Conservation (phyloP, 352 stramenopile genomes). For the Thalassiosira mediterranea region DNA sequence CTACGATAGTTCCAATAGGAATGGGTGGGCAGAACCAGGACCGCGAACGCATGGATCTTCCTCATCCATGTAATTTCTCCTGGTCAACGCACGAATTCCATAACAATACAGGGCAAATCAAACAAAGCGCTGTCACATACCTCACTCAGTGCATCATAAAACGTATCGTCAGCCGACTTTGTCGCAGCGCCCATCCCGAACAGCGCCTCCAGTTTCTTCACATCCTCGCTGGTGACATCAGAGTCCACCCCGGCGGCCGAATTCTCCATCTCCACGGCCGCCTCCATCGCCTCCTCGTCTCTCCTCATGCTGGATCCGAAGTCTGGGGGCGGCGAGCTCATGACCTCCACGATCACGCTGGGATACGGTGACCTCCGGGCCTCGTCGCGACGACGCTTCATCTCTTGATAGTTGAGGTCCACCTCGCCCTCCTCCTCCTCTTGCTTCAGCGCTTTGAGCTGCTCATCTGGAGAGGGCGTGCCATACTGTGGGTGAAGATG, state of each 20-base stretch:
- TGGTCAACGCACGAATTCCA: no score
- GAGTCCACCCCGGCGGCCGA: slow-evolving; percentile 17
- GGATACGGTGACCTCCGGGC: slow-evolving; percentile 76
- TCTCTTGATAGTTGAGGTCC: slow-evolving; percentile 72
- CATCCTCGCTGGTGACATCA: slow-evolving; percentile 60
- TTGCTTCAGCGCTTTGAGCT: slow-evolving; percentile 61
- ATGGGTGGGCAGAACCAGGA: no score
- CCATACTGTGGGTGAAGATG: slow-evolving; percentile 79
- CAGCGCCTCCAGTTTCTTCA: slow-evolving; percentile 69
- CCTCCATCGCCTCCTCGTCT: slow-evolving; percentile 6
- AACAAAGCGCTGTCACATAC: slow-evolving; percentile 2
- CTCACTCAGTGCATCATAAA: slow-evolving; percentile 74
- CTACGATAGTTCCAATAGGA: no score
- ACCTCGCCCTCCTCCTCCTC: slow-evolving; percentile 65
- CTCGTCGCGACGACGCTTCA: slow-evolving; percentile 58
- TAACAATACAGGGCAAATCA: no score
- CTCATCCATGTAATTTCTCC: no score
- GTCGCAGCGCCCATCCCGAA: slow-evolving; percentile 66
- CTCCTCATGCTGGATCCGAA: slow-evolving; percentile 42
- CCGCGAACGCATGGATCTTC: no score
- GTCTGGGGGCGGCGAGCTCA: slow-evolving; percentile 60
- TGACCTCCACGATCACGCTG: slow-evolving; percentile 76
- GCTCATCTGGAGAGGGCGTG: slow-evolving; percentile 60
- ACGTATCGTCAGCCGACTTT: slow-evolving; percentile 60
- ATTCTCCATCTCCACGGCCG: slow-evolving; percentile 3